A percentile compares a stretch with the other conserved stretches of the same genome.
phyloP scores from a whole-genome alignment of 495 filamentous ascomycete species.

The Penicillium desertorum region DNA sequence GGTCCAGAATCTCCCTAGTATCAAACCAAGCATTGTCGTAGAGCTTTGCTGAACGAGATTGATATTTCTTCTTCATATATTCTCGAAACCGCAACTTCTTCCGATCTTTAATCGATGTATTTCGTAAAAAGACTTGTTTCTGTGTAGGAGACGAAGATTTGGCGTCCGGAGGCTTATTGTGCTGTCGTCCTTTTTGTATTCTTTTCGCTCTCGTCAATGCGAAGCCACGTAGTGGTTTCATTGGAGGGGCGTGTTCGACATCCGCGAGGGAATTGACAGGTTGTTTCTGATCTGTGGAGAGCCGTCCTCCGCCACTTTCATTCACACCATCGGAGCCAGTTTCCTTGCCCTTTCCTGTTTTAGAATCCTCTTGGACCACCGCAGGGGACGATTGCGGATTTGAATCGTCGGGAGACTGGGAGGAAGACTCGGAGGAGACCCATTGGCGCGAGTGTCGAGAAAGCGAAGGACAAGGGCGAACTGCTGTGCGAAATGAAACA shows the following conservation, averaged over 20 bases:
- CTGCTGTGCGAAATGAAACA: constrained; percentile 3
- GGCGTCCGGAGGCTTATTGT: not conserved
- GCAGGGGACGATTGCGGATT: not conserved
- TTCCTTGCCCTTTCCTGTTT: not conserved
- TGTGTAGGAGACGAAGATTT: not conserved
- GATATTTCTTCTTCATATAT: constrained; percentile 16
- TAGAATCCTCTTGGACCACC: not conserved
- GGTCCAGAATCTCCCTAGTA: constrained; percentile 28
- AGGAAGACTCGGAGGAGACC: constrained; percentile 24
- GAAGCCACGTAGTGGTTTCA: not conserved
- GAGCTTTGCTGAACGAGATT: not conserved
- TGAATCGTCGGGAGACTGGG: not conserved
- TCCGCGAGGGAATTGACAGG: not conserved
- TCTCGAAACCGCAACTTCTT: constrained; percentile 34
- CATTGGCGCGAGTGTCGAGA: constrained; percentile 29
- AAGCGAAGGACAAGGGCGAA: constrained; percentile 16
- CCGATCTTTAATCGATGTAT: constrained; percentile 26
- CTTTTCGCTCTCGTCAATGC: not conserved
- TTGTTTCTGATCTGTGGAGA: not conserved
- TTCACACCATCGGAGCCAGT: not conserved
- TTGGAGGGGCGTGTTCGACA: not conserved
- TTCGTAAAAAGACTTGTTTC: not conserved
- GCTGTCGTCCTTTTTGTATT: not conserved
- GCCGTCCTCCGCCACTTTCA: not conserved
- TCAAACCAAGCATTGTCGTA: constrained; percentile 26